These are phyloP conservation scores for Hebeloma cylindrosporum DNA, from an alignment of 768 basidiomycete genomes.

Conservation along the genomic window DNA sequence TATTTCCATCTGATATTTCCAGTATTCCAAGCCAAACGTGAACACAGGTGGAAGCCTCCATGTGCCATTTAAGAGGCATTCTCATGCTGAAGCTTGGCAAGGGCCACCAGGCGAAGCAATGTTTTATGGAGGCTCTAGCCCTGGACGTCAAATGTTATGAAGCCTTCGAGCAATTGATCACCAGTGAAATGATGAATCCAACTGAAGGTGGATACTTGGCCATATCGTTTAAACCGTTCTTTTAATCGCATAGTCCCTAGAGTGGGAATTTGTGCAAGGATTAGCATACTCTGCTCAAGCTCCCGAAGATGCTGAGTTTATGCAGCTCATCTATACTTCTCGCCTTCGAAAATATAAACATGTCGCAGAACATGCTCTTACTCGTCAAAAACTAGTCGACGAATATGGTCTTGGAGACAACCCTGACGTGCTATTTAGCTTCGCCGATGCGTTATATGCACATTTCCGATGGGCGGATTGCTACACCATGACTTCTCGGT, in stretches of 20 bases:
- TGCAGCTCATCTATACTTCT: conserved; percentile 89
- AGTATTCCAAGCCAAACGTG: background rate
- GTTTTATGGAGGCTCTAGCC: conserved; percentile 93
- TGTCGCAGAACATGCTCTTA: conserved; percentile 74
- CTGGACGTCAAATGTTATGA: conserved; percentile 98
- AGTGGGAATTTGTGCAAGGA: conserved; percentile 94
- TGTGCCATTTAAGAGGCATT: conserved; percentile 92
- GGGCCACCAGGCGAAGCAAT: conserved; percentile 86
- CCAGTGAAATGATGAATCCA: conserved; percentile 93
- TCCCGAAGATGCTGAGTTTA: conserved; percentile 86
- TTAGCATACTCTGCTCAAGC: conserved; percentile 82
- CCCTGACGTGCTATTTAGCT: conserved; percentile 87
- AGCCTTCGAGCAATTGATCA: conserved; percentile 86
- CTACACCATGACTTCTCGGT: conserved; percentile 84
- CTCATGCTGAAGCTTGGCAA: conserved; percentile 94
- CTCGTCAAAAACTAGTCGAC: conserved; percentile 75
- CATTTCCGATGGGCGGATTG: conserved; percentile 95
- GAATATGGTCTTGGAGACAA: conserved; percentile 88
- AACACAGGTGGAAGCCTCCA: conserved; percentile 88
- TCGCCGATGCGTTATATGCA: conserved; percentile 87
- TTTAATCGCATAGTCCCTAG: conserved; percentile 39
- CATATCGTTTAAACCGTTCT: background rate
- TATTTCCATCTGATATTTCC: background rate
- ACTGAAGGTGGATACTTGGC: conserved; percentile 74
- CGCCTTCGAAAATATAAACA: conserved; percentile 91